A percentile compares a stretch with the other conserved stretches of the same genome.
phyloP scores from a whole-genome alignment of 1,139 yeast species.

The Tardiomyces digboiensis region DNA sequence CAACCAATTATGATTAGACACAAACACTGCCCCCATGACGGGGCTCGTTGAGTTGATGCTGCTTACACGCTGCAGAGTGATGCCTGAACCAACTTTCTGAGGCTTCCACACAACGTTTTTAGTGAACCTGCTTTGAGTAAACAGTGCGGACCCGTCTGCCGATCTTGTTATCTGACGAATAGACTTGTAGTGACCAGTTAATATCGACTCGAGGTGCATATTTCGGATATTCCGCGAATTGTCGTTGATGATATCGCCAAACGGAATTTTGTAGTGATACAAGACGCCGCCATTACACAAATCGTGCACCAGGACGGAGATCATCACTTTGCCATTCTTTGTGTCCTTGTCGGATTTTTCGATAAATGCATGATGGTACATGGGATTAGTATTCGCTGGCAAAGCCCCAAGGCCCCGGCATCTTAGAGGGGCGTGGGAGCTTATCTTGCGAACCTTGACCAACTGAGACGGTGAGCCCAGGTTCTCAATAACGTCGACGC shows the following conservation, averaged over 20 bases:
- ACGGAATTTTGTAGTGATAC: constrained; percentile 34
- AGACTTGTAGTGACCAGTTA: constrained; percentile 83
- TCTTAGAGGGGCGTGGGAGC: not conserved
- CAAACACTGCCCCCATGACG: not conserved
- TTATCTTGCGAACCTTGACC: constrained; percentile 12
- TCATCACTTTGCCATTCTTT: not conserved
- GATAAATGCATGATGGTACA: not conserved
- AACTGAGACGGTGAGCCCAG: constrained; percentile 31
- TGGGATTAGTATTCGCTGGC: not conserved
- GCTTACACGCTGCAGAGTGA: not conserved
- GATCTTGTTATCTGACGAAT: constrained; percentile 60
- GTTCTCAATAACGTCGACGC: constrained; percentile 42
- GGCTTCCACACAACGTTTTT: constrained; percentile 28
- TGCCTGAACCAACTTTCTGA: constrained; percentile 2
- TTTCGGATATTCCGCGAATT: constrained; percentile 10
- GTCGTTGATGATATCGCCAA: constrained; percentile 26
- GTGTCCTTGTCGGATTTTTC: not conserved
- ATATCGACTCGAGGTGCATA: constrained; percentile 24
- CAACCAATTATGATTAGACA: constrained; percentile 25
- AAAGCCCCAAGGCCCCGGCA: not conserved
- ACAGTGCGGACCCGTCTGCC: constrained; percentile 45
- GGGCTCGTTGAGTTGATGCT: not conserved
- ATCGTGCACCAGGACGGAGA: constrained; percentile 42
- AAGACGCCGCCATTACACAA: constrained; percentile 34
- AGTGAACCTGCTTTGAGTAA: constrained; percentile 32